Base-by-base conservation (phyloP, 305 asterid species). In the Fraxinus platypoda region DNA sequence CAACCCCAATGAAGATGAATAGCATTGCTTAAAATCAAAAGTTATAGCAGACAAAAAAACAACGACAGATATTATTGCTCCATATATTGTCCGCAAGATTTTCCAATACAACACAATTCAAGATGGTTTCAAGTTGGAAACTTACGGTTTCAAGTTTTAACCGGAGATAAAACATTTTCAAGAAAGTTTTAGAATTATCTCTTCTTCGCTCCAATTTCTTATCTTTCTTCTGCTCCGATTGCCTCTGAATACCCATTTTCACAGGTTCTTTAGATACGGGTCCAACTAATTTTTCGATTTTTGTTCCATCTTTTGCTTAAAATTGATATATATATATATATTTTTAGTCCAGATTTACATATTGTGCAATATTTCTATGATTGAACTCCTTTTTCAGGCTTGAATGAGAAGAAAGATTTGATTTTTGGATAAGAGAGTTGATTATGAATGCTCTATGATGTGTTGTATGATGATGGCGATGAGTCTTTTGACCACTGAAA, bases 401-500 rank as follows among this genome's bases (percentile, higher is more conserved):
- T 88, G 83, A 88, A 72, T 82, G 81, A 17, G 84, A 83, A 88
- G 89, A 54, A 71, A 66, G 73, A 43, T 62, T 64, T 84, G 78
- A 62, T 84, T 88, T 83, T 87, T 83, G 41, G 90, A 84, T 70
- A 84, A 89, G 84, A 49, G 88, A 70, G 88, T 85, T 84, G 87
- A 84, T 68, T 78, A 80, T 86, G 87, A 85, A 84, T 86, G 88
- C 84, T 86, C 72, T 83, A 85, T 88, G 90, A 85, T 82, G 84
- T 84, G 86, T 59, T 86, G 79, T 76, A 80, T 89, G 85, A 85
- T 88, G 89, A 85, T 89, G 83, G 81, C 81, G 86, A 79, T 81
- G 86, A 83, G 84, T 84, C 90, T 87, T 91, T 91, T 91, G 90
- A 89, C 94, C 92, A 81, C 74, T 78, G 81, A 70, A 88, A 85